phyloP scores from a whole-genome alignment of 192 early-diverging fungal species.

The Backusella circina region DNA sequence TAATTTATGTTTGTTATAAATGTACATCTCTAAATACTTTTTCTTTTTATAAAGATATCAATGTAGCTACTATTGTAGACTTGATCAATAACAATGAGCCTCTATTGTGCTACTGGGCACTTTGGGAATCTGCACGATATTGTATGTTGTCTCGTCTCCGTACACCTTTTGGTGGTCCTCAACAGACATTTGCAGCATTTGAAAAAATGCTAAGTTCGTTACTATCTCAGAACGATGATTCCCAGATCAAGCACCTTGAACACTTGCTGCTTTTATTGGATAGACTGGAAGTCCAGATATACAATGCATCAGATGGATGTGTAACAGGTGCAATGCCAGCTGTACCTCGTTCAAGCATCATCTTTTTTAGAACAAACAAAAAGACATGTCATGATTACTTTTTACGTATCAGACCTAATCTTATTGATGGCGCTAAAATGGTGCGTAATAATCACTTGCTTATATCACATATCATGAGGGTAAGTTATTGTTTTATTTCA shows the following conservation, averaged over 20 bases:
- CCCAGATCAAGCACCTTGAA: constrained; percentile 23
- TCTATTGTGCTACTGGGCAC: constrained; percentile 61
- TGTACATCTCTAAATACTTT: background rate
- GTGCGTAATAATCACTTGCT: constrained; percentile 38
- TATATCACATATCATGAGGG: constrained; percentile 35
- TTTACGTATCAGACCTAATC: constrained; percentile 46
- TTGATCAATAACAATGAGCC: constrained; percentile 13
- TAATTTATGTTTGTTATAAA: background rate
- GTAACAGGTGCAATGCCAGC: constrained; percentile 49
- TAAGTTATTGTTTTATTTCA: constrained; percentile 12
- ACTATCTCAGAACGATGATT: background rate
- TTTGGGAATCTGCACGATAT: constrained; percentile 75
- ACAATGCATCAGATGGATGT: constrained; percentile 59
- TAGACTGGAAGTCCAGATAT: constrained; percentile 70
- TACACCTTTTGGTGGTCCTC: constrained; percentile 72
- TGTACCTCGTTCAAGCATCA: constrained; percentile 57
- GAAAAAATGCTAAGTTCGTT: constrained; percentile 42
- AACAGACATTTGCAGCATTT: constrained; percentile 56
- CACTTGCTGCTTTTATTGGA: constrained; percentile 61
- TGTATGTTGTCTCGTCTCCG: constrained; percentile 68
- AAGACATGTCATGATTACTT: constrained; percentile 82
- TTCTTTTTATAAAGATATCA: background rate
- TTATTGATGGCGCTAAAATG: constrained; percentile 51
- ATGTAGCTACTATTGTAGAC: background rate
- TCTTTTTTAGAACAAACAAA: constrained; percentile 72